phyloP scores from a whole-genome alignment of 495 filamentous ascomycete genomes.

The Annulohypoxylon maeteangense region DNA sequence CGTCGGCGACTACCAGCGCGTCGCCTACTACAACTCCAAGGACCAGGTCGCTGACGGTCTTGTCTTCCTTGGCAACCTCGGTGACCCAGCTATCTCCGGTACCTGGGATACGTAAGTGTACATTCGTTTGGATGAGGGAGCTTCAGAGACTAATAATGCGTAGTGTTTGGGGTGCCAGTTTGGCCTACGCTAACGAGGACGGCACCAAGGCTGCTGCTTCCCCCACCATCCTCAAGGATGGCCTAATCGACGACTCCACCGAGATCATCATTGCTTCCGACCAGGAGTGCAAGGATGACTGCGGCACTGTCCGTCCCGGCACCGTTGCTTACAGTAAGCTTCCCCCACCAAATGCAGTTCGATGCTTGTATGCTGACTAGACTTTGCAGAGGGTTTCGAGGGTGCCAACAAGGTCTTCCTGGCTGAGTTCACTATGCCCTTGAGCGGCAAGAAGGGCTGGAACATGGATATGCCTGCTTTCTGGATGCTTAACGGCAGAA shows the following conservation, averaged over 20 bases:
- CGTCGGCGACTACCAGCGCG: slow-evolving; percentile 47
- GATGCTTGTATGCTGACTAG: slow-evolving; percentile 23
- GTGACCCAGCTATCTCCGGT: slow-evolving; percentile 66
- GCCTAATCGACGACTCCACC: slow-evolving; percentile 61
- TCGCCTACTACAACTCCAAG: slow-evolving; percentile 67
- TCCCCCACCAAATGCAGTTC: neutral
- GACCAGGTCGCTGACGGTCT: slow-evolving; percentile 63
- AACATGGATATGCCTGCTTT: slow-evolving; percentile 71
- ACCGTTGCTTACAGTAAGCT: slow-evolving; percentile 70
- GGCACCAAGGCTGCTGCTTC: slow-evolving; percentile 60
- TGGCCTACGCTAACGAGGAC: slow-evolving; percentile 67
- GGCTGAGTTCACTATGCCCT: slow-evolving; percentile 75
- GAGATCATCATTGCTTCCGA: slow-evolving; percentile 72
- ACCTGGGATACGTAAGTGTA: slow-evolving; percentile 64
- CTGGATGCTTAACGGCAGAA: slow-evolving; percentile 77
- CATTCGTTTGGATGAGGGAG: neutral
- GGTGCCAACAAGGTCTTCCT: slow-evolving; percentile 72
- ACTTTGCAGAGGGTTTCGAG: slow-evolving; percentile 68
- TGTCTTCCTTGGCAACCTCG: slow-evolving; percentile 73
- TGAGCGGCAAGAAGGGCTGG: slow-evolving; percentile 50
- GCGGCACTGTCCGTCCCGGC: slow-evolving; percentile 67
- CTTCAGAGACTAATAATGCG: slow-evolving; percentile 8
- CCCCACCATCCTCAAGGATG: slow-evolving; percentile 63
- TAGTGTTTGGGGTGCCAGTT: slow-evolving; percentile 69
- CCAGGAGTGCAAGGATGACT: slow-evolving; percentile 63